A percentile compares a stretch with the other conserved stretches of the same genome.
phyloP scores from a whole-genome alignment of 768 basidiomycete species.

The Serpula lacrymans region DNA sequence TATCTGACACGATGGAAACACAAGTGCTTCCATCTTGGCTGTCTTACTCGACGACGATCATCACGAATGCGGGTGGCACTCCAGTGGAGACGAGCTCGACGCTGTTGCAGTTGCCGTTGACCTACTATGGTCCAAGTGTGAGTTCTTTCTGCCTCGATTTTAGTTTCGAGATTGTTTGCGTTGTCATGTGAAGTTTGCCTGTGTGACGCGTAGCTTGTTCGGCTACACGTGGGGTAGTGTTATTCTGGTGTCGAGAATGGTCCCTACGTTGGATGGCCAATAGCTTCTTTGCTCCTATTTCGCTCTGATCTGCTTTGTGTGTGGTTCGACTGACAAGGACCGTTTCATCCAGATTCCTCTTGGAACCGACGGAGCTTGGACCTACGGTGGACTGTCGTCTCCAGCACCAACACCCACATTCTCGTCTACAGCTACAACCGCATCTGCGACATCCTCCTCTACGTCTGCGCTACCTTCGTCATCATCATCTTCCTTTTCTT shows the following conservation, averaged over 20 bases:
- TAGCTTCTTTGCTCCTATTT: constrained; percentile 1
- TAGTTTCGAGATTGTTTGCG: neutral
- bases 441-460: constrained; percentile 20
- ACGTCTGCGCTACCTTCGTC: constrained; percentile 29
- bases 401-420: constrained; percentile 43
- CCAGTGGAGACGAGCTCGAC: constrained; percentile 54
- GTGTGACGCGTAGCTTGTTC: neutral
- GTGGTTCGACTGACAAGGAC: constrained; percentile 1
- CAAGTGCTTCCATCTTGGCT: constrained; percentile 76
- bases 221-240: neutral
- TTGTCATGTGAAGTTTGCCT: neutral
- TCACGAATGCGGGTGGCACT: constrained; percentile 51
- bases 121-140: constrained; percentile 82
- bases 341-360: constrained; percentile 60
- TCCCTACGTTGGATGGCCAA: too few relatives aligned
- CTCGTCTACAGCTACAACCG: constrained; percentile 15
- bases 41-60: constrained; percentile 47
- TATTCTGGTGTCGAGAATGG: neutral
- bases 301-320: neutral
- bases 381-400: constrained; percentile 70
- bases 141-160: constrained; percentile 32
- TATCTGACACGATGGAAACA: constrained; percentile 35
- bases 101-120: constrained; percentile 64
- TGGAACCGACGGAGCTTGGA: constrained; percentile 57
- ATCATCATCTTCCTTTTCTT: constrained; percentile 22